phyloP scores from a whole-genome alignment of 2,329 filamentous ascomycete species.

The Pseudogymnoascus sp. region DNA sequence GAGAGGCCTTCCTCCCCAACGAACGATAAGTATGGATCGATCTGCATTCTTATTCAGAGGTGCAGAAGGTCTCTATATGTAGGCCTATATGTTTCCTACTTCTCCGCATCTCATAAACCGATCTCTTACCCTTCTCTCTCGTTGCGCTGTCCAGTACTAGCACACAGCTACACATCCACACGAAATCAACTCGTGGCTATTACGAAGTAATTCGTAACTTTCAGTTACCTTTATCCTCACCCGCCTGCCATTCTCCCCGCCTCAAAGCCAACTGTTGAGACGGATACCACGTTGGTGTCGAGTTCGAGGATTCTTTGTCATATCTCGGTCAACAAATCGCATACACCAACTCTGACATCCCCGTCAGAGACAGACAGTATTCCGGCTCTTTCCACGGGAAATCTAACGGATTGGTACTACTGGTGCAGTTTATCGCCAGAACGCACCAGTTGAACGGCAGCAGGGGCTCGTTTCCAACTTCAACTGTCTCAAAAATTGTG shows the following conservation, averaged over 20 bases:
- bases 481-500: not conserved
- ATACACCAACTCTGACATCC: not conserved
- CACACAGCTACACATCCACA: not conserved
- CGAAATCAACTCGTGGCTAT: not conserved
- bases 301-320: not conserved
- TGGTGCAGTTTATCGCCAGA: not conserved
- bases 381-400: not conserved
- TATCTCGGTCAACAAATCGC: not conserved
- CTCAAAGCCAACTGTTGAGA: not conserved
- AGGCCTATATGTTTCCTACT: conserved; percentile 1
- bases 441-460: not conserved
- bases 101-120: not conserved
- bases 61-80: not conserved
- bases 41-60: not conserved
- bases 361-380: not conserved
- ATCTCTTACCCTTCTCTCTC: not conserved
- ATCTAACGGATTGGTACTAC: not conserved
- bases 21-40: not conserved
- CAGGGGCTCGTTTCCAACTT: not conserved
- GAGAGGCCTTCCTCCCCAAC: not conserved
- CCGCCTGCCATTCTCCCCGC: not conserved
- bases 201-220: not conserved
- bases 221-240: not conserved
- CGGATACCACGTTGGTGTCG: not conserved
- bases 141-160: not conserved